phyloP scores from a whole-genome alignment of 2,329 filamentous ascomycete genomes.

The Epichloe uncinata region DNA sequence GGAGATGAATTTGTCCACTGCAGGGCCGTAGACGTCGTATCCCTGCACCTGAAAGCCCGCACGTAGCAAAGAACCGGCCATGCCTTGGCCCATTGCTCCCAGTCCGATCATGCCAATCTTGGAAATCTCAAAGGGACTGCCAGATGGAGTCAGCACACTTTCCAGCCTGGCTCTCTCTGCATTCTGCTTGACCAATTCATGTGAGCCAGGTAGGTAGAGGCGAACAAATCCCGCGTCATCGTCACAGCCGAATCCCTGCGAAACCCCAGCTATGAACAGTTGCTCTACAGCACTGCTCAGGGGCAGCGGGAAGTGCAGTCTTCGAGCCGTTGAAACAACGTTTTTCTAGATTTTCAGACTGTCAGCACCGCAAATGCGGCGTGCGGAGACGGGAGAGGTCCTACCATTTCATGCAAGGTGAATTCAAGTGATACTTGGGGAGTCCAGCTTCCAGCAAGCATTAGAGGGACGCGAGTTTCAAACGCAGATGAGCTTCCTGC shows the following conservation, averaged over 20 bases:
- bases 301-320: conserved; percentile 21
- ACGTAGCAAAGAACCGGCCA: conserved; percentile 21
- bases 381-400: conserved; percentile 7
- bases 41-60: conserved; percentile 20
- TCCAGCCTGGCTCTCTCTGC: conserved; percentile 3
- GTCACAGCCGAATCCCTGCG: conserved; percentile 15
- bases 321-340: conserved; percentile 17
- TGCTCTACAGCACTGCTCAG: conserved; percentile 22
- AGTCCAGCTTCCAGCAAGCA: conserved; percentile 35
- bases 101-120: conserved; percentile 24
- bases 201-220: conserved; percentile 11
- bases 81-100: conserved; percentile 26
- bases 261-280: conserved; percentile 15
- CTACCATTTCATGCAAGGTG: conserved; percentile 21
- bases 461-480: conserved; percentile 39
- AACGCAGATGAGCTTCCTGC: conserved; percentile 38
- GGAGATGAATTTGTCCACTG: conserved; percentile 17
- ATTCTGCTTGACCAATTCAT: conserved; percentile 8
- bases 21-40: conserved; percentile 19
- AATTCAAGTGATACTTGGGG: conserved; percentile 22
- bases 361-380: not conserved
- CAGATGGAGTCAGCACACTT: conserved; percentile 9
- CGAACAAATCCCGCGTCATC: conserved; percentile 17
- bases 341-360: not conserved
- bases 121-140: conserved; percentile 12